A percentile compares a stretch with the other conserved stretches of the same genome.
Conservation (phyloP, 192 early-diverging fungal genomes). For the Linnemannia hyalina region DNA sequence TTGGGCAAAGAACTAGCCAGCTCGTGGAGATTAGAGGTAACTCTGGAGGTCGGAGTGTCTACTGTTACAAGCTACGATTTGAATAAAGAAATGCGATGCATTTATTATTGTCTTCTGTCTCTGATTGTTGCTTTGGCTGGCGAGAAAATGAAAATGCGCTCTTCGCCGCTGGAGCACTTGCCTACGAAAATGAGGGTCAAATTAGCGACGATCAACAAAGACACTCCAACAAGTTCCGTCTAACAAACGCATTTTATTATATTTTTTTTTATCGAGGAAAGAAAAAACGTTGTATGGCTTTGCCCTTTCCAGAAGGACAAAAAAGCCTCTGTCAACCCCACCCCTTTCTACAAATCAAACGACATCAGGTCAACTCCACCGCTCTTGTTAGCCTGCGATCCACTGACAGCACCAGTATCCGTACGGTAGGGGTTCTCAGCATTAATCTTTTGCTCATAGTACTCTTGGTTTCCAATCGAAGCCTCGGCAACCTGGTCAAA, state of each 20-base stretch:
- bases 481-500: constrained; percentile 55
- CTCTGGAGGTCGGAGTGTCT: no score
- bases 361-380: constrained; percentile 46
- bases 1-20: no score
- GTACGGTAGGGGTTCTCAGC: constrained; percentile 51
- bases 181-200: no score
- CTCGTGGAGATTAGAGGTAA: no score
- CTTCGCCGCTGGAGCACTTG: no score
- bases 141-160: no score
- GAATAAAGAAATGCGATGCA: no score
- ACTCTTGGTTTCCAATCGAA: constrained; percentile 54
- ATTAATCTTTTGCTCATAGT: constrained; percentile 53
- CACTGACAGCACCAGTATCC: constrained; percentile 31
- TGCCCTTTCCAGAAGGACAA: neutral
- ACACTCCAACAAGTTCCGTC: no score
- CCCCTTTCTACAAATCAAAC: constrained; percentile 33
- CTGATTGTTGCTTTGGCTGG: no score
- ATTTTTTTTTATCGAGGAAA: neutral
- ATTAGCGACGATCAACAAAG: no score
- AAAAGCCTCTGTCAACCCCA: neutral
- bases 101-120: no score
- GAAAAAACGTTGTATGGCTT: neutral
- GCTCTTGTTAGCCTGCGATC: constrained; percentile 17
- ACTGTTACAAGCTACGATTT: no score
- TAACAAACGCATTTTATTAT: neutral